Conservation (phyloP, 108 stramenopile species). For the Thalassiosira profunda region DNA sequence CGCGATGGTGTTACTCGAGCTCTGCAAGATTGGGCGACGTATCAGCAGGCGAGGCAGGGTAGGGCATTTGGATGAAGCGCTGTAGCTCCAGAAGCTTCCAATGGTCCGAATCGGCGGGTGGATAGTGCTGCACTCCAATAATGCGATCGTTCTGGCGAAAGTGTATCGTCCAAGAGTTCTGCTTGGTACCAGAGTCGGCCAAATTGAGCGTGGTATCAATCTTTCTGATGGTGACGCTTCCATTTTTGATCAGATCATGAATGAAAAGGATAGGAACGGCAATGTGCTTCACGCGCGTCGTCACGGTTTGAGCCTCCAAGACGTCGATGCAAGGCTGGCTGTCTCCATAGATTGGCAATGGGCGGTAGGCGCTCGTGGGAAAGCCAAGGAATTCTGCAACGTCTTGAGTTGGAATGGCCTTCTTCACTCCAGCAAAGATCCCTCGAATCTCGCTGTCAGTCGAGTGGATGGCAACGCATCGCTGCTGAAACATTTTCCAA, state of each 20-base stretch:
- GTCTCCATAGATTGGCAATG: neutral
- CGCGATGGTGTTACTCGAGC: too few species aligned
- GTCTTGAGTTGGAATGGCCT: too few species aligned
- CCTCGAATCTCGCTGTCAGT: slow-evolving; percentile 1
- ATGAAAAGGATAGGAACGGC: neutral
- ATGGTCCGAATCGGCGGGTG: neutral
- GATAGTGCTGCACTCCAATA: slow-evolving; percentile 11
- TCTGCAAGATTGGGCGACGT: too few species aligned
- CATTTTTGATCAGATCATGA: too few species aligned
- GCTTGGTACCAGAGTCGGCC: slow-evolving; percentile 17
- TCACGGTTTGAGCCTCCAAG: neutral
- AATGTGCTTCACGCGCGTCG: slow-evolving; percentile 8
- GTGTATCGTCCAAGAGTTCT: neutral
- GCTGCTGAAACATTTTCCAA: neutral
- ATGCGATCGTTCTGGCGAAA: neutral
- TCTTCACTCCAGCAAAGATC: neutral
- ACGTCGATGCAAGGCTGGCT: too few species aligned
- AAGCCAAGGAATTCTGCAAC: too few species aligned
- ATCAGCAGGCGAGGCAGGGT: too few species aligned
- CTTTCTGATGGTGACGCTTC: too few species aligned
- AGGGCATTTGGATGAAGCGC: neutral
- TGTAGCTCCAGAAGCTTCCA: neutral
- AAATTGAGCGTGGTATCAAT: slow-evolving; percentile 3
- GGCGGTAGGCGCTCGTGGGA: neutral
- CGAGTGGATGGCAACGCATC: neutral